Evolutionary conservation across 495 filamentous ascomycete species (phyloP).

Genomic region (Usnea hakonensis): DNA sequence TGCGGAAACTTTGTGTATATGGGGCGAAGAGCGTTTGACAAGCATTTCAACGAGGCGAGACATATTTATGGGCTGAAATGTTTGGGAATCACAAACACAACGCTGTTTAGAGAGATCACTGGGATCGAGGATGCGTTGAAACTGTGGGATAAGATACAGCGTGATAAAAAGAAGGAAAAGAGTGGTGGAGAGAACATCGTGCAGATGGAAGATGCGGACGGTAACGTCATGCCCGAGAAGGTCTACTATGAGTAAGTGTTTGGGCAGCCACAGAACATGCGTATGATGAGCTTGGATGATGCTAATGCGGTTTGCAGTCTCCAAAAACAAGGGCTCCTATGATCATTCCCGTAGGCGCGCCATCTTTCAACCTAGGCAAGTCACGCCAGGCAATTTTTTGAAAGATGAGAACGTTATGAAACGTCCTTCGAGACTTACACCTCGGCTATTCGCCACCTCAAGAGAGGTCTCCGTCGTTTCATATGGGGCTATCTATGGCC

Average conservation of each 20-base stretch:
- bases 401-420: background rate
- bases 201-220: slow-evolving; percentile 96
- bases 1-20: slow-evolving; percentile 98
- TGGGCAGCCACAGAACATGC: background rate
- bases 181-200: slow-evolving; percentile 72
- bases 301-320: slow-evolving; percentile 36
- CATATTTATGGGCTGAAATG: slow-evolving; percentile 92
- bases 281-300: background rate
- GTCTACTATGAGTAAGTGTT: slow-evolving; percentile 72
- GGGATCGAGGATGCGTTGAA: slow-evolving; percentile 78
- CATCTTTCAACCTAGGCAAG: background rate
- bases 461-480: background rate
- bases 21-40: slow-evolving; percentile 91
- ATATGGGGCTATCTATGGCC: background rate
- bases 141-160: slow-evolving; percentile 89
- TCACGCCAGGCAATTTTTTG: background rate
- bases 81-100: slow-evolving; percentile 85
- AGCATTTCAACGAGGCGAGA: slow-evolving; percentile 90
- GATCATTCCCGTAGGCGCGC: background rate
- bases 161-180: slow-evolving; percentile 72
- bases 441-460: background rate
- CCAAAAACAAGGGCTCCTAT: slow-evolving; percentile 49
- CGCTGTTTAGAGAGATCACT: slow-evolving; percentile 89
- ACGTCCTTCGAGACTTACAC: background rate
- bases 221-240: slow-evolving; percentile 98